Conservation (phyloP, 352 stramenopile genomes). For the Pseudoperonospora humuli region DNA sequence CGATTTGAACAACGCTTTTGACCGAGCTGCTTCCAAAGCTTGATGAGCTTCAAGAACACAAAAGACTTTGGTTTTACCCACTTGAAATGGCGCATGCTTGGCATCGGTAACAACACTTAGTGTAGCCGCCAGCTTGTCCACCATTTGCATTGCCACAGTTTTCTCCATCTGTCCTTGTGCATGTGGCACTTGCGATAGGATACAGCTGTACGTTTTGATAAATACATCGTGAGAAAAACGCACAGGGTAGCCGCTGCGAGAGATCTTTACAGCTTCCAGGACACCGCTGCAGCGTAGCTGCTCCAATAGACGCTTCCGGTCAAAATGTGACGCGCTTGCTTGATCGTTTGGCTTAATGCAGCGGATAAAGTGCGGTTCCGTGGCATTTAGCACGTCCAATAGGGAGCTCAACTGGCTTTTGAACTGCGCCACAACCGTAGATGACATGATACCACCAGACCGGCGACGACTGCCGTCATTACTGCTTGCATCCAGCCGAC, state of each 20-base stretch:
- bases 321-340: constrained; percentile 49
- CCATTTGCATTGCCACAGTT: constrained; percentile 39
- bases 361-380: constrained; percentile 89
- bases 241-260: constrained; percentile 88
- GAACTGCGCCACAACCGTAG: constrained; percentile 89
- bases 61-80: constrained; percentile 82
- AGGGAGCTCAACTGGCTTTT: constrained; percentile 89
- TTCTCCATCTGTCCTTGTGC: constrained; percentile 38
- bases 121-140: constrained; percentile 30
- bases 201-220: constrained; percentile 74
- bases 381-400: constrained; percentile 91
- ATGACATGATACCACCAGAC: constrained; percentile 71
- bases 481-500: constrained; percentile 16
- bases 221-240: constrained; percentile 92
- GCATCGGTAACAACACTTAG: constrained; percentile 31
- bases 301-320: constrained; percentile 61
- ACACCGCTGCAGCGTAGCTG: constrained; percentile 85
- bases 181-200: constrained; percentile 40
- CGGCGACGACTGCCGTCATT: constrained; percentile 42
- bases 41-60: constrained; percentile 62
- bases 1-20: constrained; percentile 59
- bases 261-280: constrained; percentile 86
- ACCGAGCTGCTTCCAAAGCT: constrained; percentile 47
- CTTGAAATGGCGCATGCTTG: constrained; percentile 59
- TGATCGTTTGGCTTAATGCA: constrained; percentile 87